Base-by-base conservation (phyloP, 169 alveolate genomes). In the Plasmodium blacklocki region DNA sequence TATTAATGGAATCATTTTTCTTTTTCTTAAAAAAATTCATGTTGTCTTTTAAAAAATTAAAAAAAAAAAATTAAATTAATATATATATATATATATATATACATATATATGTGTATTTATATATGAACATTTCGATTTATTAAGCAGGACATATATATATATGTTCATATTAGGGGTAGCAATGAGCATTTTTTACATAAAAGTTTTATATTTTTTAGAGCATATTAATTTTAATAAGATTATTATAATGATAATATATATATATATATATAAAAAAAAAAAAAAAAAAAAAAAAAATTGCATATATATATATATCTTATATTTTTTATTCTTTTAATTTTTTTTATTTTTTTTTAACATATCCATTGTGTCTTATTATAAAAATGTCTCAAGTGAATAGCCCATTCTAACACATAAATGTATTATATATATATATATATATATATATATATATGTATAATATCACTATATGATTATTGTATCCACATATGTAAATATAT, bases 21-120 rank as follows among this genome's bases (percentile, higher is more conserved):
- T 47, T 80, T 21, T 68, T 80, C 62, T n/a, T 68, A 23, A 80
- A 78, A 50, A 49, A 78, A 45, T 78, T n/a, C 89, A 78, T 78
- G 52, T 66, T 78, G 50, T 45, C 32, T 60, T 45, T n/a, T 19
- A 8, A 60, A 14, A 32, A 67, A 67, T 11, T 9, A 56, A 43
- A 21, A 73, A 19, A 60, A 68, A 19, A 39, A 52, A 9, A 32
- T 5, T 5, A 32, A 32, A 32, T 11, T 15, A 9, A 68, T 39
- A 2, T 32, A 14, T 68, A 54, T 14, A 12, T 19, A 68, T 32
- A 32, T 68, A 54, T 23, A 18, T 45, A 50, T 21, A 62, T 54
- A 56, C 59, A 15, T 29, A 21, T 11, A 47, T 15, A 68, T 32
- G 1, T 32, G 3, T 68, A 54, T 29, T 4, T 19, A 68, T 32